A percentile compares a stretch with the other conserved stretches of the same genome.
Conservation (phyloP, 768 basidiomycete species). For the Auricularia heimuer region DNA sequence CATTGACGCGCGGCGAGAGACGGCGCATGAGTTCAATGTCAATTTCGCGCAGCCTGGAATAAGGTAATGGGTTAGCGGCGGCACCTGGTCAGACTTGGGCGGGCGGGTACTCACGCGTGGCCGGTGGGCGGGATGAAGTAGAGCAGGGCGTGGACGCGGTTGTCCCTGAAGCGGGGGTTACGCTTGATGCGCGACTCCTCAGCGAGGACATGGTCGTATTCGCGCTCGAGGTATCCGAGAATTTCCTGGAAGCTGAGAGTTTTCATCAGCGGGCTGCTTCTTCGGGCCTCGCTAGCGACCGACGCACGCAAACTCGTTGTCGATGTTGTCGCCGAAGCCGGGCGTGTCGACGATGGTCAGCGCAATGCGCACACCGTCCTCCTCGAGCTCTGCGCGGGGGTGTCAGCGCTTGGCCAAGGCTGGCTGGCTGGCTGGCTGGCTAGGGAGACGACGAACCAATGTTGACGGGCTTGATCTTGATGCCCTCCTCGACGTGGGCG, state of each 20-base stretch:
- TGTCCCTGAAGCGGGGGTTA: conserved; percentile 98
- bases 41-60: conserved; percentile 71
- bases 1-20: conserved; percentile 94
- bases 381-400: conserved; percentile 69
- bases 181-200: conserved; percentile 99
- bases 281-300: not conserved
- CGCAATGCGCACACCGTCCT: conserved; percentile 96
- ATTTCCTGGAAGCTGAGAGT: conserved; percentile 85
- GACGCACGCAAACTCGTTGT: conserved; percentile 94
- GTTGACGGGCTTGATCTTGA: conserved; percentile 89
- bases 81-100: not conserved
- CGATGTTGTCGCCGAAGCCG: conserved; percentile 97
- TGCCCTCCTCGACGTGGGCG: conserved; percentile 91
- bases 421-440: no score
- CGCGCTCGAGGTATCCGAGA: conserved; percentile 89
- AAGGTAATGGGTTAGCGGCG: not conserved
- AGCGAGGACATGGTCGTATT: conserved; percentile 97
- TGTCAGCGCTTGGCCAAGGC: no score
- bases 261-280: not conserved
- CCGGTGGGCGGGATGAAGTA: conserved; percentile 99
- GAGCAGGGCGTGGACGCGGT: conserved; percentile 89
- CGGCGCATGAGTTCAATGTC: conserved; percentile 99
- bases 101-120: conserved; percentile 38
- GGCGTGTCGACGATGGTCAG: conserved; percentile 98
- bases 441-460: conserved; percentile 52